phyloP scores from a whole-genome alignment of 1,284 basidiomycete genomes.

The Ceratobasidium sp. region DNA sequence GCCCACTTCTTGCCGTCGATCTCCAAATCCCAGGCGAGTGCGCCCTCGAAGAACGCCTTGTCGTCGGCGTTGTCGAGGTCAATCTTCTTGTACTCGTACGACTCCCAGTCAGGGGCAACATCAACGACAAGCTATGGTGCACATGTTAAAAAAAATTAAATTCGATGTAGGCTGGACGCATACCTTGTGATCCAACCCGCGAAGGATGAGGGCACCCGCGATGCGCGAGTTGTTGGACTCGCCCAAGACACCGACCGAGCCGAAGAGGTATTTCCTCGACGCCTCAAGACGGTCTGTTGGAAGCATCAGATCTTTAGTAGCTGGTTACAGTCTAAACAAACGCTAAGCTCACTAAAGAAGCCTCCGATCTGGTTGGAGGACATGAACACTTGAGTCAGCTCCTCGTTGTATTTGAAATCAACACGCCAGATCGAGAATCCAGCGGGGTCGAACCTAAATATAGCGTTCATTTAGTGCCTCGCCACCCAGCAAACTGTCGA shows the following conservation, averaged over 20 bases:
- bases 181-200: constrained; percentile 65
- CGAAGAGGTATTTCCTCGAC: constrained; percentile 95
- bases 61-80: constrained; percentile 71
- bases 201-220: constrained; percentile 81
- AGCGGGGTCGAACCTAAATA: constrained; percentile 81
- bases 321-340: not conserved
- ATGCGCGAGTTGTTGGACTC: constrained; percentile 80
- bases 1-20: constrained; percentile 64
- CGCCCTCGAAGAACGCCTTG: constrained; percentile 89
- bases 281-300: constrained; percentile 86
- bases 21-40: constrained; percentile 86
- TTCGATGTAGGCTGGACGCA: not conserved
- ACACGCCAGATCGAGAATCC: constrained; percentile 94
- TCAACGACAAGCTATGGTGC: constrained; percentile 70
- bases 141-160: constrained; percentile 9
- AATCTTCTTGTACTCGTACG: constrained; percentile 75
- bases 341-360: constrained; percentile 71
- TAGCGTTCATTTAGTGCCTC: constrained; percentile 3
- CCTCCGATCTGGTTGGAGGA: constrained; percentile 90
- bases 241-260: constrained; percentile 91
- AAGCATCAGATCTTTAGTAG: not conserved
- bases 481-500: not conserved
- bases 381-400: constrained; percentile 94
- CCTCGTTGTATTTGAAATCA: constrained; percentile 97
- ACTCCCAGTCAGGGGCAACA: constrained; percentile 89